phyloP scores from a whole-genome alignment of 2,329 filamentous ascomycete species.

The Aspergillus caelatus region DNA sequence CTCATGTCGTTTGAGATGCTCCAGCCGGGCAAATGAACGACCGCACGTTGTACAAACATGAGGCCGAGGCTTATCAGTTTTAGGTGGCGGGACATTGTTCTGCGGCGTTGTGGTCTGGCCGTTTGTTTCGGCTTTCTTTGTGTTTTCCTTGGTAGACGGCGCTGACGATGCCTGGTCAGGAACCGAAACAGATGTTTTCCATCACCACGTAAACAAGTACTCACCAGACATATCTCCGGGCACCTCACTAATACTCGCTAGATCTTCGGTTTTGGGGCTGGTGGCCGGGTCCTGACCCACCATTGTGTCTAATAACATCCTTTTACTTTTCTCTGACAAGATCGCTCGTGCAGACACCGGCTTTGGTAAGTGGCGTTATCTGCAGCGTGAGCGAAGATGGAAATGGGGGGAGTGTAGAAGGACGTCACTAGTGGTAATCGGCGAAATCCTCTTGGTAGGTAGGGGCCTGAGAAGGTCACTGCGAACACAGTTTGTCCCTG shows the following conservation, averaged over 20 bases:
- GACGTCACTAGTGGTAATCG: background rate
- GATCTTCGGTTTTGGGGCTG: constrained; percentile 41
- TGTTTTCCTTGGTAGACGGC: constrained; percentile 28
- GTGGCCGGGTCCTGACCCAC: constrained; percentile 37
- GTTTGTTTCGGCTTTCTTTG: constrained; percentile 36
- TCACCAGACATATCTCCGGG: constrained; percentile 43
- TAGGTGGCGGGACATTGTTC: constrained; percentile 67
- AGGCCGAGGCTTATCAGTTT: constrained; percentile 95
- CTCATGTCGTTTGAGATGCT: constrained; percentile 96
- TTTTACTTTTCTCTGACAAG: constrained; percentile 13
- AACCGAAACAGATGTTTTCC: constrained; percentile 4
- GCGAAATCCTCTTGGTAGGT: background rate
- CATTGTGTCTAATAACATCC: constrained; percentile 43
- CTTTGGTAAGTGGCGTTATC: constrained; percentile 5
- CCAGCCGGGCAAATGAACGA: constrained; percentile 89
- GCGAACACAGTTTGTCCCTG: background rate
- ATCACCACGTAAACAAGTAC: constrained; percentile 19
- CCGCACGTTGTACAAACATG: constrained; percentile 91
- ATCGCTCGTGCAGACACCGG: background rate
- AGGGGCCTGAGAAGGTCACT: background rate
- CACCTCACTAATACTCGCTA: constrained; percentile 46
- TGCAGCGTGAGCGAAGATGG: constrained; percentile 12
- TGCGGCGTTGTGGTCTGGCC: constrained; percentile 31
- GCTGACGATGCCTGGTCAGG: constrained; percentile 19
- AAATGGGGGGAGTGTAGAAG: background rate